Evolutionary conservation across 306 rosid species (phyloP), one percentile per base, ranked within the genome.

Genomic region (Dalbergia oliveri): DNA sequence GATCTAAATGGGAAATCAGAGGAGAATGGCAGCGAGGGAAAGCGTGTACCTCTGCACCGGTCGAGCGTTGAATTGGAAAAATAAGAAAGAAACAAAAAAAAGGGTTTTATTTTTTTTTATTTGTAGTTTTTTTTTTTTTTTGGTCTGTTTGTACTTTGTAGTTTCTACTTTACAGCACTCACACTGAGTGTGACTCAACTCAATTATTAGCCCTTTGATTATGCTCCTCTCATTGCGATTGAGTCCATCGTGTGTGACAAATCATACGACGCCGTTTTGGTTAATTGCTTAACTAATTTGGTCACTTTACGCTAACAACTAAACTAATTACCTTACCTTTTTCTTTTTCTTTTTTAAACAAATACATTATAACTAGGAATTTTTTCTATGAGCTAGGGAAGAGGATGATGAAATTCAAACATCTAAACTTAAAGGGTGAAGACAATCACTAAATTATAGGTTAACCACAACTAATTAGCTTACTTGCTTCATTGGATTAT

Each of bases 31-130:
- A 64, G 72, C 50, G 71, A 61, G 15, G 79, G 50, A 83, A 60
- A 56, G 81, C 59, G 82, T 57, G 14, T 51, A 81, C 88, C 82
- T 85, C 85, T 80, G 85, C 90, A 86, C 87, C 77, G 70, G 89
- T 78, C 79, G 88, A 84, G 87, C 89, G 88, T 85, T 86, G 86
- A 86, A 68, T 68, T 69, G 82, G 18, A 34, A 43, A 16, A 19
- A 13, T 37, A 37, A 37, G 41, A 37, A 37, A 1, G 4, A 3
- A 35, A n/a, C n/a, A 4, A 37, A 37, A 37, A 4, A 37, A 37
- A 37, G 4, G 7, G 1, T 37, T 37, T 37, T 37, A 37, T 37
- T 37, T 37, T 37, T 37, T 37, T 37, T 37, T 37, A 37, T 37
- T 37, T 37, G 7, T 26, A 26, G 31, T 26, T 37, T 37, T 8